These are phyloP conservation scores for Penicillium sp. DNA, from an alignment of 2,329 filamentous ascomycete genomes.

Conservation along the genomic window DNA sequence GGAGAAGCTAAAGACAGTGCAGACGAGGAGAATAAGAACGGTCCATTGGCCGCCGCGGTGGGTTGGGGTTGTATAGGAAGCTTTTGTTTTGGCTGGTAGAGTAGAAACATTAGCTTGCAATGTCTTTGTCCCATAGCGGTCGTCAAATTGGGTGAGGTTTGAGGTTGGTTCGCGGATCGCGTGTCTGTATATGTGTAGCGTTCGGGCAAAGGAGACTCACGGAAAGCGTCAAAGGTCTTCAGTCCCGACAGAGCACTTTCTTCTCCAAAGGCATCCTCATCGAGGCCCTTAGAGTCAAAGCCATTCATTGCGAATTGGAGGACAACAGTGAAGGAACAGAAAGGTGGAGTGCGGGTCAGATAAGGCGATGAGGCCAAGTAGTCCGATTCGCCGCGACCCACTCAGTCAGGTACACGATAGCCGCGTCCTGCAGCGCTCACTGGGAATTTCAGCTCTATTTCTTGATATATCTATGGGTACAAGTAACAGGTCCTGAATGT, in stretches of 20 bases:
- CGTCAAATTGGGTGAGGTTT: not conserved
- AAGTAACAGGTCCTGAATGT: too few relatives aligned
- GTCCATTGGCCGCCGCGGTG: conserved; percentile 93
- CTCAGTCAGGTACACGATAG: conserved; percentile 3
- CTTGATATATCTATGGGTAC: too few relatives aligned
- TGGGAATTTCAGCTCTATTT: not conserved
- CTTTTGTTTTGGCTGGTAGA: conserved; percentile 87
- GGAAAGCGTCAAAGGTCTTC: conserved; percentile 94
- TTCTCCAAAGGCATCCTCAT: conserved; percentile 79
- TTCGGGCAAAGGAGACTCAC: conserved; percentile 56
- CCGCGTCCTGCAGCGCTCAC: not conserved
- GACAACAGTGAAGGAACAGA: conserved; percentile 11
- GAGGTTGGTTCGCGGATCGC: not conserved
- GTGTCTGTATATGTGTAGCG: not conserved
- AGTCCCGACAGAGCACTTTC: conserved; percentile 61
- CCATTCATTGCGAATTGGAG: conserved; percentile 68
- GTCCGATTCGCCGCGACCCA: conserved; percentile 21
- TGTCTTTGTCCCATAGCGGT: not conserved
- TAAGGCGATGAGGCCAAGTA: conserved; percentile 32
- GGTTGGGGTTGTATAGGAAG: conserved; percentile 83
- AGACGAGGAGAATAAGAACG: conserved; percentile 74
- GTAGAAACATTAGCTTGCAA: not conserved
- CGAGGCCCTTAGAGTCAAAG: conserved; percentile 67
- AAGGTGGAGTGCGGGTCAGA: conserved; percentile 22
- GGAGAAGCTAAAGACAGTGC: conserved; percentile 71